phyloP scores from a whole-genome alignment of 2,329 filamentous ascomycete genomes.

The Allantophomopsis lycopodina region DNA sequence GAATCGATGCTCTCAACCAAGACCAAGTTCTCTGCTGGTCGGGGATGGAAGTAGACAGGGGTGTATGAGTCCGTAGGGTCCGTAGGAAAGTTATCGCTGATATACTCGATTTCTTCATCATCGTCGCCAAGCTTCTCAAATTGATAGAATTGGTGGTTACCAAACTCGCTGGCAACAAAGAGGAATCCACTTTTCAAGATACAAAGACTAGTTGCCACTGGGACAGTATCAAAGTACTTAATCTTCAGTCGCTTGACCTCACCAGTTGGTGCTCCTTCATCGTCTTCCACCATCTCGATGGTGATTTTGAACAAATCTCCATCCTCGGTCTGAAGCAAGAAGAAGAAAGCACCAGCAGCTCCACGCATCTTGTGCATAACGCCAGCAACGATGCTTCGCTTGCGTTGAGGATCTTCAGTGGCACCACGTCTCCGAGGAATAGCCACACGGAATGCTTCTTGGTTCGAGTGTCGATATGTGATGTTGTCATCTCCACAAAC shows the following conservation, averaged over 20 bases:
- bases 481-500: conserved; percentile 92
- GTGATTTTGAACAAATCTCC: conserved; percentile 97
- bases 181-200: conserved; percentile 94
- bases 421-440: conserved; percentile 79
- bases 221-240: conserved; percentile 96
- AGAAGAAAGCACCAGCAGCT: conserved; percentile 80
- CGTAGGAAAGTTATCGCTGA: conserved; percentile 67
- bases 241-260: conserved; percentile 78
- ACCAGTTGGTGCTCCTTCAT: conserved; percentile 62
- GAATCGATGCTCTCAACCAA: conserved; percentile 76
- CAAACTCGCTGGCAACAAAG: conserved; percentile 83
- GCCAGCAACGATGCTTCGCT: conserved; percentile 74
- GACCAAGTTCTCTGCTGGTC: conserved; percentile 68
- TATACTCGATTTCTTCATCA: conserved; percentile 77
- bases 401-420: conserved; percentile 84
- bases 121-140: conserved; percentile 96
- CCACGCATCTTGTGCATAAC: conserved; percentile 96
- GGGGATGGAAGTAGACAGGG: conserved; percentile 74
- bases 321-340: conserved; percentile 89
- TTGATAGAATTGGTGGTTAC: conserved; percentile 91
- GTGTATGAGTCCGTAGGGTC: conserved; percentile 60
- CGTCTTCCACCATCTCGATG: conserved; percentile 78
- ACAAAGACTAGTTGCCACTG: conserved; percentile 73
- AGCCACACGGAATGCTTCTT: conserved; percentile 75
- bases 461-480: conserved; percentile 93